Evolutionary conservation across 371 early-diverging fungal species (phyloP), one percentile per base, ranked within the genome.

Genomic region (Batrachochytrium dendrobatidis): DNA sequence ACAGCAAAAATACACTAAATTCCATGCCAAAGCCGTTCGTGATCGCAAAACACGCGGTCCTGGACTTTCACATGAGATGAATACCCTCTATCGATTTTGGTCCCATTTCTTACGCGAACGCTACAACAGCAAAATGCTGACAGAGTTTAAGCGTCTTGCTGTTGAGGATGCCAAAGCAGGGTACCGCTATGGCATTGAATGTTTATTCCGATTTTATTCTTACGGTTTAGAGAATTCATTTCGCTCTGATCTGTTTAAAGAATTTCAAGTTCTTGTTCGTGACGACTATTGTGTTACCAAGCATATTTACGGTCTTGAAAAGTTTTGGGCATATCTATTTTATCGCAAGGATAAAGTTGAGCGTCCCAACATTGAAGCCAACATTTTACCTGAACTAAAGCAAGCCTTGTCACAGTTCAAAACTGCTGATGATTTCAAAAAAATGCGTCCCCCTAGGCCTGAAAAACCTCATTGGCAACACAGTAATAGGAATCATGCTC

Each of bases 21-120:
- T 91, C 77, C 94, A 91, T 63, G 87, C 86, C 63, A 88, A 90
- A 76, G 96, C 96, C n/a, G 71, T 94, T 34, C 86, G 84, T 56
- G 96, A 95, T 68, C 93, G 96, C 65, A 91, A 90, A 72, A 83
- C 84, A 55, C 80, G 86, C 34, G 96, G 96, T 17, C 77, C 82
- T n/a, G 95, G 96, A 17, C 88, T 85, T 25, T 90, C 90, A n/a
- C 93, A 91, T 59, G 96, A 94, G 68, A 95, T 95, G 96, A 95
- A 95, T 79, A 94, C 95, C 2, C 74, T 95, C 57, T 95, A 88
- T 85, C 86, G 95, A 22, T 96, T 96, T 88, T 96, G 96, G 96
- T 90, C 89, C 53, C 94, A 96, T 75, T 96, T 94, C 69, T 77
- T 96, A 71, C 91, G 95, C 69, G 94, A 94, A 70, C 88, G 90